phyloP scores from a whole-genome alignment of 192 early-diverging fungal genomes.

The Umbelopsis sp. region DNA sequence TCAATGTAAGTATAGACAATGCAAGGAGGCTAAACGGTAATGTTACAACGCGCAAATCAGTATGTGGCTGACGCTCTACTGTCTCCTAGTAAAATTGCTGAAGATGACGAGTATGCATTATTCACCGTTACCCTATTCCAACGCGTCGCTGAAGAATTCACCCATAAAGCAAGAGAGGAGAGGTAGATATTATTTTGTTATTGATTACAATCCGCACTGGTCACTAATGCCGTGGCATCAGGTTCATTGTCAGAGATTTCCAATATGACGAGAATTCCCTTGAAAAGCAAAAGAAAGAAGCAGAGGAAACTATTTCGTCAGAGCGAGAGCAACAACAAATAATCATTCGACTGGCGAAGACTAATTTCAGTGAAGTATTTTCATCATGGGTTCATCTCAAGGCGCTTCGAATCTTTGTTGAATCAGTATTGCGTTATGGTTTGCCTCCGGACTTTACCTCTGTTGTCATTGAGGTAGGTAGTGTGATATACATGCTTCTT shows the following conservation, averaged over 20 bases:
- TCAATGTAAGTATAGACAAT: slow-evolving; percentile 59
- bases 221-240: slow-evolving; percentile 19
- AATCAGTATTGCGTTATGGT: slow-evolving; percentile 96
- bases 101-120: slow-evolving; percentile 94
- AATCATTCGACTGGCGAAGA: slow-evolving; percentile 84
- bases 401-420: slow-evolving; percentile 92
- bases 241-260: slow-evolving; percentile 95
- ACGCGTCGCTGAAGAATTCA: slow-evolving; percentile 88
- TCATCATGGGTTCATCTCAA: slow-evolving; percentile 94
- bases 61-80: not conserved
- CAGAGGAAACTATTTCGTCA: slow-evolving; percentile 50
- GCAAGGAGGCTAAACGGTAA: not conserved
- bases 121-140: slow-evolving; percentile 93
- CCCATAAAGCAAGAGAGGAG: slow-evolving; percentile 84
- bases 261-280: slow-evolving; percentile 84
- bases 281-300: slow-evolving; percentile 78
- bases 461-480: slow-evolving; percentile 66
- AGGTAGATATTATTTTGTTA: slow-evolving; percentile 48
- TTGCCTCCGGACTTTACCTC: slow-evolving; percentile 92
- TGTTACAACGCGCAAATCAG: not conserved
- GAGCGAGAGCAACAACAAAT: slow-evolving; percentile 71
- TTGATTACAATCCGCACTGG: not conserved
- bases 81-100: slow-evolving; percentile 72
- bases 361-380: slow-evolving; percentile 94
- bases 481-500: slow-evolving; percentile 3